Base-by-base conservation (phyloP, 2,329 filamentous ascomycete genomes). In the Fusarium poae region DNA sequence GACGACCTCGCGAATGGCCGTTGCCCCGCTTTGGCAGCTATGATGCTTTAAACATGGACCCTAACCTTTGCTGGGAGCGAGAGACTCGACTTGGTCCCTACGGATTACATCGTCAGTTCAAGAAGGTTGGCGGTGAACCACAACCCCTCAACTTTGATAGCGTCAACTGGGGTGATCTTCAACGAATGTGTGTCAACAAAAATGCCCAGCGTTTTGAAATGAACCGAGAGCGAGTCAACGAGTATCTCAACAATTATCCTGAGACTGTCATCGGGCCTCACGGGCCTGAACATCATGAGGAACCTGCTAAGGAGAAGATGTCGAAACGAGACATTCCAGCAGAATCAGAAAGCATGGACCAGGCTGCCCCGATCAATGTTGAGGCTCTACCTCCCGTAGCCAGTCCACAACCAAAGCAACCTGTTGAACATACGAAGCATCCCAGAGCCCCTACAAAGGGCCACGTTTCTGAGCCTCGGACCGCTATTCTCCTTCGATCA, bases 401-500 rank as follows among this genome's bases (percentile, higher is more conserved):
- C 21, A 65, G 42, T 12, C 54, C 45, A 20, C 60, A 39, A 23
- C n/a, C 42, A 32, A 42, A 35, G 20, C 60, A 61, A 13, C 34
- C 55, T 10, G 53, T 62, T 18, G 34, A 48, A 27, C 64, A 53
- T 10, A 48, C 62, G 11, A 62, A 62, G 16, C 57, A 45, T 27
- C 64, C 32, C 53, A 63, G 70, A 60, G 58, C 35, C 20, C 53
- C 44, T 13, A 64, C 35, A 23, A 70, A 67, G 15, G 67, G 64
- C 20, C 73, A 72, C 51, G 69, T 68, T 42, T 71, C 76, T 3
- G 84, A 87, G 72, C 75, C 80, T 4, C 86, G 93, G 35, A 94
- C 92, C 0, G 93, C 91, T 2, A 79, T 97, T 12, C 79, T 97
- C 8, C 84, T 97, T 37, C 89, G 93, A 37, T 90, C 92, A 0